Evolutionary conservation across 2,329 filamentous ascomycete genomes (phyloP), one percentile per base, ranked within the genome.

Genomic region (Alternaria infectoria): DNA sequence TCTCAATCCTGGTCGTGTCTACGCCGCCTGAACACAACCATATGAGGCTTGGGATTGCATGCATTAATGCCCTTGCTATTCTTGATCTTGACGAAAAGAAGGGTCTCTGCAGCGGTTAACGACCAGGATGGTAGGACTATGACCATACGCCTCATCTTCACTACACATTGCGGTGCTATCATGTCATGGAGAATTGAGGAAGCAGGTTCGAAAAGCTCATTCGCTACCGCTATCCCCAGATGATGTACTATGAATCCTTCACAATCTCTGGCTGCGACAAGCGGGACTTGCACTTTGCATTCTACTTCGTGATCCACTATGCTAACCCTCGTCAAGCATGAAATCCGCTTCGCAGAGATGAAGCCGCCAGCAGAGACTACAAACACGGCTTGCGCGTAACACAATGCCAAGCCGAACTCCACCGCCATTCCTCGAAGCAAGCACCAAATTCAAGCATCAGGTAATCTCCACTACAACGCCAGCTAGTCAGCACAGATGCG

Each of bases 381-480:
- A 60, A 52, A 56, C 50, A 57, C 56, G 25, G 64, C 63, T 66
- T 62, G 55, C 54, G 59, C 54, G 59, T 58, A 43, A 54, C 43
- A 36, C 26, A 32, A 36, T 55, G 66, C 70, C 68, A 71, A 69
- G 68, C 17, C 59, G 52, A 56, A 46, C 61, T 66, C 47, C 59
- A 54, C 58, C 49, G 62, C 59, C 57, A 62, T 51, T 55, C 51
- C 59, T 68, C 57, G 58, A 63, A 65, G 59, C 49, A 66, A 66
- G 51, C 40, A 57, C 61, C 46, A 50, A 43, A 55, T 40, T 54
- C 47, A 62, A 57, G 57, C 57, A 51, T 55, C 58, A 50, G 26
- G 55, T 58, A 65, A 70, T 66, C 67, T 69, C 69, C 72, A 74
- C 68, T n/a, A 36, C 62, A 21, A 49, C 32, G 61, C 61, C 57